Evolutionary conservation across 1,139 yeast species (phyloP), one percentile per base, ranked within the genome.

Genomic region (Fermentozyma sake): DNA sequence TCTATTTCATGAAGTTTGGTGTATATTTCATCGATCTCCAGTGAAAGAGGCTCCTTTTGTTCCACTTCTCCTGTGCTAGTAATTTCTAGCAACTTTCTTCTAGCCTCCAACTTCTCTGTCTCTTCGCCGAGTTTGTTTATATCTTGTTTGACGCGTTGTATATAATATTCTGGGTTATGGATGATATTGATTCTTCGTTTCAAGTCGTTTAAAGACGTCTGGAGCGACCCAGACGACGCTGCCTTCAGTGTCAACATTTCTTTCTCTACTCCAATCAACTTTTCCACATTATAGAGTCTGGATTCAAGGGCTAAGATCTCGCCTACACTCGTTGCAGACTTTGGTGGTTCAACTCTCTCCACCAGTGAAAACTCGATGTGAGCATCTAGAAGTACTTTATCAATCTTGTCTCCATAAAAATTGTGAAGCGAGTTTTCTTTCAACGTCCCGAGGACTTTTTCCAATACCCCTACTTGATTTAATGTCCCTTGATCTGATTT

Each of bases 161-260:
- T 29, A 10, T 51, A 46, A 32, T 48, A 58, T 24, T 57, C 60
- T 1, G 68, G 68, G 28, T 62, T 45, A 41, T 52, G 43, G 32
- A 73, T 53, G 6, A 64, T 50, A 21, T 59, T 55, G 18, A 71
- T 48, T 25, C 58, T 59, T 4, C 63, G 42, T 7, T 46, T 44
- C 31, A 73, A 50, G 24, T 64, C 68, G 18, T 48, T 53, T 13
- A 66, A 23, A 10, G 48, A 44, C 29, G 42, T 33, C 20, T 51
- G 56, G 29, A 58, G 34, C 28, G 61, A 38, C 3, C 31, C 18
- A 5, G n/a, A n/a, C n/a, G n/a, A n/a, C 31, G 7, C 16, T 18
- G 4, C 20, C 24, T 13, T 26, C 24, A 14, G 23, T 24, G 21
- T 27, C 24, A 23, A 22, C 13, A 11, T 18, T 12, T n/a, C 24